A percentile compares a stretch with the other conserved stretches of the same genome.
These are phyloP conservation scores for Tremellales sp. DNA, from an alignment of 1,284 basidiomycete species.

Conservation along the genomic window DNA sequence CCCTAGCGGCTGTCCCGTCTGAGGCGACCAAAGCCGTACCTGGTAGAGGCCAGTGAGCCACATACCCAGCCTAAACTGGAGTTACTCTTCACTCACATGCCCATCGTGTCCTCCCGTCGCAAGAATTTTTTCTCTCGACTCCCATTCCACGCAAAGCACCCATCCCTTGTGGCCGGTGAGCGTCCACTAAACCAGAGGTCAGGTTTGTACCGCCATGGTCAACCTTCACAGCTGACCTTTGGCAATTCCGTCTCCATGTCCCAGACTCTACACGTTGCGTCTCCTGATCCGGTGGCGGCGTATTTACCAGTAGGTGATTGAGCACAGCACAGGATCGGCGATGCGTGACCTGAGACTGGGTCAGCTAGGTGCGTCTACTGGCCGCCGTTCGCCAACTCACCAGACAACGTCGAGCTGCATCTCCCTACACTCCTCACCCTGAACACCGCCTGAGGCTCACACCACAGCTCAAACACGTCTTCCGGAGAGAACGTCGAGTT, in stretches of 20 bases:
- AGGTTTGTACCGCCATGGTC: not conserved
- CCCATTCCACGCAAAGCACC: slow-evolving; percentile 98
- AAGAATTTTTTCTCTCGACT: slow-evolving; percentile 79
- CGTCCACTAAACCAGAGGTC: slow-evolving; percentile 53
- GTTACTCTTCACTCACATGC: slow-evolving; percentile 56
- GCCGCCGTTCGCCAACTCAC: slow-evolving; percentile 47
- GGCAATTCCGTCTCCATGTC: slow-evolving; percentile 91
- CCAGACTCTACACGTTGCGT: slow-evolving; percentile 90
- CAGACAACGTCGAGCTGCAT: slow-evolving; percentile 86
- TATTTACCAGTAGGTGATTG: slow-evolving; percentile 90
- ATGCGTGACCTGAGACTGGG: slow-evolving; percentile 66
- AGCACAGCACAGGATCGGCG: slow-evolving; percentile 90
- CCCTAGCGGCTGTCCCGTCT: slow-evolving; percentile 76
- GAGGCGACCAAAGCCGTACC: slow-evolving; percentile 85
- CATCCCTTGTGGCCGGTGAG: slow-evolving; percentile 87
- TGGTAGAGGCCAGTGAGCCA: slow-evolving; percentile 27
- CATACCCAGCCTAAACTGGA: not conserved
- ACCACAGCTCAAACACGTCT: slow-evolving; percentile 79
- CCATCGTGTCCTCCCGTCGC: slow-evolving; percentile 91
- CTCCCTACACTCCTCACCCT: slow-evolving; percentile 87
- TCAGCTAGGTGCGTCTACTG: slow-evolving; percentile 6
- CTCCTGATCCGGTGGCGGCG: slow-evolving; percentile 92
- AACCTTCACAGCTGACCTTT: slow-evolving; percentile 50
- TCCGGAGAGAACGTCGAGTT: slow-evolving; percentile 64
- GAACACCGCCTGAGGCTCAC: slow-evolving; percentile 94